These are phyloP conservation scores for Rugonectria rugulosa DNA, from an alignment of 2,329 filamentous ascomycete genomes.

Conservation along the genomic window DNA sequence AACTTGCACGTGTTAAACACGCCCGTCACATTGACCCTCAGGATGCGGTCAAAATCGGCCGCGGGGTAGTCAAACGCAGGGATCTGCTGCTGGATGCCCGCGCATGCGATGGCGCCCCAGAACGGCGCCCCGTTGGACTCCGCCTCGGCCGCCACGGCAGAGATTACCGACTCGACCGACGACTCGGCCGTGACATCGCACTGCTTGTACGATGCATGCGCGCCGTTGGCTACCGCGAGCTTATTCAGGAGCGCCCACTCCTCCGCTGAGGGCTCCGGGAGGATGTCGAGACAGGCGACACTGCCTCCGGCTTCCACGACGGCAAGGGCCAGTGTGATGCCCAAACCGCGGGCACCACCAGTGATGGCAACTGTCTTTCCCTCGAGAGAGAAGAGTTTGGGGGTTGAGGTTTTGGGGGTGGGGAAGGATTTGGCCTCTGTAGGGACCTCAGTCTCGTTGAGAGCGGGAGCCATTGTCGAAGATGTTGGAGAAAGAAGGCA, in stretches of 20 bases:
- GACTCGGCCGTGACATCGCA: constrained; percentile 58
- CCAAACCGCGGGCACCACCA: constrained; percentile 59
- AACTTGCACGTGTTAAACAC: constrained; percentile 75
- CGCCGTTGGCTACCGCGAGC: constrained; percentile 45
- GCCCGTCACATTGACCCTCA: constrained; percentile 75
- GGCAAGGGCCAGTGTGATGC: constrained; percentile 57
- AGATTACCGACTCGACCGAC: constrained; percentile 45
- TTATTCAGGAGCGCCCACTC: constrained; percentile 54
- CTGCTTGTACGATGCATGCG: constrained; percentile 49
- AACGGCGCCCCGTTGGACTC: constrained; percentile 43
- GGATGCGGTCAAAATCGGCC: constrained; percentile 71
- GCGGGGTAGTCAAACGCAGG: constrained; percentile 55
- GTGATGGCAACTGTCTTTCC: constrained; percentile 57
- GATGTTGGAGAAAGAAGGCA: neutral
- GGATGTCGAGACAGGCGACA: constrained; percentile 57
- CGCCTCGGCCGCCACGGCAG: constrained; percentile 46
- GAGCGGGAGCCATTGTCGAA: constrained; percentile 36
- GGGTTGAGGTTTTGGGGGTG: constrained; percentile 36
- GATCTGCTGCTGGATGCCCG: constrained; percentile 57
- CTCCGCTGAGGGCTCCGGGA: constrained; percentile 44
- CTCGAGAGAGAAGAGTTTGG: constrained; percentile 53
- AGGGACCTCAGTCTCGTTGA: constrained; percentile 39
- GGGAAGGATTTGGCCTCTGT: constrained; percentile 42
- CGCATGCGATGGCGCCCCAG: constrained; percentile 53
- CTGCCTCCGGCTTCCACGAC: constrained; percentile 58